These are phyloP conservation scores for Peronospora farinosa DNA, from an alignment of 352 stramenopile species.

Conservation along the genomic window DNA sequence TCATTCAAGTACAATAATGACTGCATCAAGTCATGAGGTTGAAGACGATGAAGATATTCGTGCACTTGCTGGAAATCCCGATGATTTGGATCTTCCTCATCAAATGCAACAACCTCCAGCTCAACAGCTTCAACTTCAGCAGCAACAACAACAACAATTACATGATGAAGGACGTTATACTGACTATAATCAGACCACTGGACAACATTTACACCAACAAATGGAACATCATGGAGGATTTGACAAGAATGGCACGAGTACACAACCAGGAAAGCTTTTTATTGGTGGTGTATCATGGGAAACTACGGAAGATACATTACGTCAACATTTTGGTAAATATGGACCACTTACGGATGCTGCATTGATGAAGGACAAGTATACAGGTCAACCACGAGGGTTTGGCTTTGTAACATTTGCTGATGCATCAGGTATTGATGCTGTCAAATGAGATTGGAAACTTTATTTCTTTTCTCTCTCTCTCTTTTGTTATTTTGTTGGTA, in stretches of 20 bases:
- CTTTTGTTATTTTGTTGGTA: background rate
- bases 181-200: slow-evolving; percentile 30
- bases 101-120: slow-evolving; percentile 8
- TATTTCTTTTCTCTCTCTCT: no score
- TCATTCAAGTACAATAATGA: background rate
- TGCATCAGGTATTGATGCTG: slow-evolving; percentile 61
- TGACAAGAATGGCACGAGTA: slow-evolving; percentile 25
- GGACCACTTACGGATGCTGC: slow-evolving; percentile 79
- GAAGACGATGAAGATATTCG: slow-evolving; percentile 72
- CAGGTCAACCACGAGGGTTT: slow-evolving; percentile 87
- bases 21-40: slow-evolving; percentile 6
- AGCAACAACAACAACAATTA: slow-evolving; percentile 23
- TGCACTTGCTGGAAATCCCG: slow-evolving; percentile 52
- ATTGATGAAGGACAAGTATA: slow-evolving; percentile 92
- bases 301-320: slow-evolving; percentile 89
- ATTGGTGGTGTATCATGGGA: slow-evolving; percentile 89
- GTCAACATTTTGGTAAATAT: slow-evolving; percentile 86
- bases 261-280: slow-evolving; percentile 83
- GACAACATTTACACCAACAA: slow-evolving; percentile 45
- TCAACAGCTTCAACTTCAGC: slow-evolving; percentile 23
- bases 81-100: slow-evolving; percentile 32
- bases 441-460: background rate
- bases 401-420: slow-evolving; percentile 92
- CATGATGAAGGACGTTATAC: slow-evolving; percentile 19
- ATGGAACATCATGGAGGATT: slow-evolving; percentile 30